Evolutionary conservation across 441 rosid genomes (phyloP).

Genomic region (Heliophila coronopifolia): DNA sequence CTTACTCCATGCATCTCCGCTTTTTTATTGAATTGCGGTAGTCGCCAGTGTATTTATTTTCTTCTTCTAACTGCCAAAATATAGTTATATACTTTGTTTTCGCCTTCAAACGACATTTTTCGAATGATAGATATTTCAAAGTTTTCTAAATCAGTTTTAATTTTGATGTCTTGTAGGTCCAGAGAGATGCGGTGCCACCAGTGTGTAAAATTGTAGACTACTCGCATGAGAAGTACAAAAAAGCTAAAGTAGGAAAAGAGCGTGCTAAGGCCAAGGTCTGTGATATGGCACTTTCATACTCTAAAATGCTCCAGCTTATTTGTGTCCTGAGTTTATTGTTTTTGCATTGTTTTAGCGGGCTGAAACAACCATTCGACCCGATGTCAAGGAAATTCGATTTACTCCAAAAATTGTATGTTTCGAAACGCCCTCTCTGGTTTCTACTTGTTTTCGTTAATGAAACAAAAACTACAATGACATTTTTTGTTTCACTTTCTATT

Average conservation of each 20-base stretch:
- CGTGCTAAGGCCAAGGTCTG: conserved; percentile 34
- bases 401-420: conserved; percentile 65
- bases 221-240: conserved; percentile 25
- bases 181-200: conserved; percentile 29
- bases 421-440: background rate
- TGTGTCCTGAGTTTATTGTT: conserved; percentile 3
- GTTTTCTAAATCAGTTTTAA: background rate
- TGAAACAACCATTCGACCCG: conserved; percentile 46
- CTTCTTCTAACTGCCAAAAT: background rate
- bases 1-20: background rate
- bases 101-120: background rate
- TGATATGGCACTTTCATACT: conserved; percentile 19
- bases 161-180: conserved; percentile 20
- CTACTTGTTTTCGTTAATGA: background rate
- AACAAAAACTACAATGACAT: background rate
- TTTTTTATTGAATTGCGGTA: background rate
- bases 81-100: background rate
- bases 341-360: conserved; percentile 36
- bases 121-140: background rate
- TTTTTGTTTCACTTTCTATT: background rate
- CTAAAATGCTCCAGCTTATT: background rate
- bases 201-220: conserved; percentile 33
- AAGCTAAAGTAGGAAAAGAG: conserved; percentile 29
- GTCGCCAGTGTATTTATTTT: background rate
- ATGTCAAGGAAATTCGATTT: conserved; percentile 72